A percentile compares a stretch with the other conserved stretches of the same genome.
These are phyloP conservation scores for Ascosphaera pollenicola DNA, from an alignment of 2,329 filamentous ascomycete genomes.

Conservation along the genomic window DNA sequence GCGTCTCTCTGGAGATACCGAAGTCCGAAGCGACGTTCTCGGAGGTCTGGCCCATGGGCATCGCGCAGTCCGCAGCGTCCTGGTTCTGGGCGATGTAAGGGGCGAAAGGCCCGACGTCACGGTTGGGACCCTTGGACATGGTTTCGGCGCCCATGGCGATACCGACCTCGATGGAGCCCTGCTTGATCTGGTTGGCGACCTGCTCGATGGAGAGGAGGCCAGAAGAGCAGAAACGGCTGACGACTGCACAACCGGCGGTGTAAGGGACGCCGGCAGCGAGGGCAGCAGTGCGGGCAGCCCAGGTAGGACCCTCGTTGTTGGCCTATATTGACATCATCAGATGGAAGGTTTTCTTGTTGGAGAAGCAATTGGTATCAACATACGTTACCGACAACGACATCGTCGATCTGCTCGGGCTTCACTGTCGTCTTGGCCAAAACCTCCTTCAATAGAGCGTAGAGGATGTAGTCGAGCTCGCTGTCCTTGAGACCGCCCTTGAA, in stretches of 20 bases:
- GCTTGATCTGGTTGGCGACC: constrained; percentile 68
- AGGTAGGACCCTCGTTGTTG: constrained; percentile 64
- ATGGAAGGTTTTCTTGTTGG: constrained; percentile 10
- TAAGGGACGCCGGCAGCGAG: constrained; percentile 88
- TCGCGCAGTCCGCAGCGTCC: constrained; percentile 66
- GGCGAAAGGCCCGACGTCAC: constrained; percentile 48
- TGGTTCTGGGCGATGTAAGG: constrained; percentile 52
- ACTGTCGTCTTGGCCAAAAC: constrained; percentile 50
- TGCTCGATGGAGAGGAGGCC: constrained; percentile 90
- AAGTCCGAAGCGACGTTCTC: constrained; percentile 93
- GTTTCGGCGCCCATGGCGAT: constrained; percentile 73
- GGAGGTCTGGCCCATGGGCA: constrained; percentile 94
- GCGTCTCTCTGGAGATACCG: constrained; percentile 52
- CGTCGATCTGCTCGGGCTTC: constrained; percentile 62
- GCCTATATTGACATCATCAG: constrained; percentile 26
- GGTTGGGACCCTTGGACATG: constrained; percentile 58
- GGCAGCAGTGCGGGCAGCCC: constrained; percentile 72
- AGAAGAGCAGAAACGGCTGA: constrained; percentile 95
- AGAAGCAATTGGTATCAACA: constrained; percentile 9
- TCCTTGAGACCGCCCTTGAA: constrained; percentile 92
- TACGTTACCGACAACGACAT: constrained; percentile 85
- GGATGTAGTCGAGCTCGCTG: constrained; percentile 64
- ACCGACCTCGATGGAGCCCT: constrained; percentile 66
- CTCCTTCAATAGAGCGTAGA: constrained; percentile 65
- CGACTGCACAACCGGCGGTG: constrained; percentile 56